Evolutionary conservation across 805 yeast genomes (phyloP).

Genomic region (Metschnikowia hibisci): DNA sequence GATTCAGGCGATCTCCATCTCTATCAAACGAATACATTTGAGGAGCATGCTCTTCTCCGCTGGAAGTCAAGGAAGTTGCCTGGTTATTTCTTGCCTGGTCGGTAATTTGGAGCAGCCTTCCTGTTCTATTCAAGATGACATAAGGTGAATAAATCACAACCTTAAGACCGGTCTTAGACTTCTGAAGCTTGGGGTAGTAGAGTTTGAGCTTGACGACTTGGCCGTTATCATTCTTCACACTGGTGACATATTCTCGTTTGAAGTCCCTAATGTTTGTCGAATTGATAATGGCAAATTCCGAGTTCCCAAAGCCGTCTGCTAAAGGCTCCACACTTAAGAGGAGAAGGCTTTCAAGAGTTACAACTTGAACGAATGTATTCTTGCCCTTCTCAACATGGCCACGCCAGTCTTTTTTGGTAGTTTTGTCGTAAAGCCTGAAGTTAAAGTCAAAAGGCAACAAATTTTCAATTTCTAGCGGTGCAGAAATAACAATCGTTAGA

Average conservation of each 20-base stretch:
- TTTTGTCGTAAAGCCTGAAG: constrained; percentile 74
- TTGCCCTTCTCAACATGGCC: constrained; percentile 61
- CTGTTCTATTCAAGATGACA: constrained; percentile 76
- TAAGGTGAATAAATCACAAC: constrained; percentile 82
- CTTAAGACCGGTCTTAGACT: constrained; percentile 56
- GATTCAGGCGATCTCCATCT: constrained; percentile 52
- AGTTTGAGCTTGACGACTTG: constrained; percentile 62
- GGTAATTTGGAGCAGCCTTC: constrained; percentile 54
- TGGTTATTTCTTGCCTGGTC: constrained; percentile 45
- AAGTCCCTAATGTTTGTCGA: constrained; percentile 52
- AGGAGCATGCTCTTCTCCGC: constrained; percentile 39
- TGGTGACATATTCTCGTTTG: constrained; percentile 50
- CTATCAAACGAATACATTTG: constrained; percentile 81
- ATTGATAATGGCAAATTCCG: constrained; percentile 75
- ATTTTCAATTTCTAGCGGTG: constrained; percentile 85
- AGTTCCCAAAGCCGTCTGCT: constrained; percentile 55
- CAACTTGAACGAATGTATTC: constrained; percentile 74
- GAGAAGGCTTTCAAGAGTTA: constrained; percentile 65
- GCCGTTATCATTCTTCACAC: constrained; percentile 57
- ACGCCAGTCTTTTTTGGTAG: constrained; percentile 61
- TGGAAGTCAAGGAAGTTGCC: constrained; percentile 6
- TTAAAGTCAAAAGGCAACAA: constrained; percentile 76
- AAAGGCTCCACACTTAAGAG: constrained; percentile 66
- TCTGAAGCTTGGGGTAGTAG: constrained; percentile 53
- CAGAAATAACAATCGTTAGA: constrained; percentile 68